Percentiles rank a stretch among this genome's conserved stretches.
These are phyloP conservation scores for Solanum appendiculatum DNA, from an alignment of 257 asterid genomes.

Conservation along the genomic window DNA sequence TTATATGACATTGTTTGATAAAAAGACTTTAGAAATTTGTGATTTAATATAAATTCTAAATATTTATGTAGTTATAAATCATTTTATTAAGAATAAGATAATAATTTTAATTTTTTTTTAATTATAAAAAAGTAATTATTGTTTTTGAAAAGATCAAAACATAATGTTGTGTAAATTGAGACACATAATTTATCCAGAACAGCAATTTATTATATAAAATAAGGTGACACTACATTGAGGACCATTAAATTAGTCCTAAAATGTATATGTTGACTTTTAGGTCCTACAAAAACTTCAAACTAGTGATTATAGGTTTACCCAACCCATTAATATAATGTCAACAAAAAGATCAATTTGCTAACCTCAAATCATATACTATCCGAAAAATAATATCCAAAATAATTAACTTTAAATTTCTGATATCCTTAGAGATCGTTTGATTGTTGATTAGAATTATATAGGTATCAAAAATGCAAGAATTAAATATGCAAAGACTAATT, in stretches of 20 bases:
- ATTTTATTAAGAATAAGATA: too few relatives aligned
- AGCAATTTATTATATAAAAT: neutral
- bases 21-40: too few relatives aligned
- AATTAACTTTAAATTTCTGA: neutral
- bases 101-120: neutral
- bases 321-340: neutral
- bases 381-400: neutral
- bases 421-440: accelerated
- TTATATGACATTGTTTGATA: too few relatives aligned
- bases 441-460: neutral
- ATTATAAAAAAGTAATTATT: neutral
- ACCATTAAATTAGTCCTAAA: neutral
- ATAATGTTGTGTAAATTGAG: neutral
- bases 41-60: too few relatives aligned
- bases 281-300: neutral
- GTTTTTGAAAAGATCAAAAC: neutral
- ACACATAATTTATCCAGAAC: neutral
- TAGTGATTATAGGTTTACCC: neutral
- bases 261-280: neutral
- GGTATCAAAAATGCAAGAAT: too few relatives aligned
- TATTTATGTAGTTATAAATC: too few relatives aligned
- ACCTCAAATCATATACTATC: neutral
- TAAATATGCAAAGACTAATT: too few relatives aligned
- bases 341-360: neutral
- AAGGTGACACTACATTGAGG: neutral